Base-by-base conservation (phyloP, 2,329 filamentous ascomycete species). In the Phoma sp. region DNA sequence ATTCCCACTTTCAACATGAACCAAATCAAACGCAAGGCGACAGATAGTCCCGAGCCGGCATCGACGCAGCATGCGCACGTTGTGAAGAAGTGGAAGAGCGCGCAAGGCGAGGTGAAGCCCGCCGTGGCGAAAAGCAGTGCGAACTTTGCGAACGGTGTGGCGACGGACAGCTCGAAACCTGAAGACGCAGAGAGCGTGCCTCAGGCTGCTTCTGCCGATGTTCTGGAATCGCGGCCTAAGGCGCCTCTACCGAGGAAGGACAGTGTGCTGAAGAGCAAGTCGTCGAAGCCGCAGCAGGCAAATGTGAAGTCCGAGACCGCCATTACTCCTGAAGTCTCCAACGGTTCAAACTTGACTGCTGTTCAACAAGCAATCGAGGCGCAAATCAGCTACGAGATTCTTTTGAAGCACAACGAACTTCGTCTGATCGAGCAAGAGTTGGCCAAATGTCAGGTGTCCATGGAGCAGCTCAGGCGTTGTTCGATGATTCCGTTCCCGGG, bases 401-500 rank as follows among this genome's bases (percentile, higher is more conserved):
- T 98, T 61, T 80, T 96, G 73, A 98, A 97, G 81, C 95, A 99
- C 77, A 88, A 95, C 69, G 95, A 99, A 79, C 80, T 98, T 56
- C 91, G 93, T 53, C 82, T 96, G 64, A 96, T 98, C 75, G 92
- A 98, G 72, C 92, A 96, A 77, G 95, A 98, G 78, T 84, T 98
- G 62, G 94, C 92, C 62, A 98, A 97, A 80, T 97, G 93, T 72
- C 93, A 98, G 79, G 81, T 93, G 61, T 92, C 93, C 10, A 83
- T 98, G 64, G 95, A 99, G 78, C 95, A 98, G 78, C 81, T 99
- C 60, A 90, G 95, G 66, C 88, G 95, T 57, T 97, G 93, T 77
- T 88, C 95, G 72, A 82, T 98, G 64, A 94, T 96, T 65, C 94
- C 94, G 4, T 98, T 92, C 74, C 93, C 94, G 29, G 85, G 88